Conservation (phyloP, 139 green algal genomes). For the Ostreobium quekettii region DNA sequence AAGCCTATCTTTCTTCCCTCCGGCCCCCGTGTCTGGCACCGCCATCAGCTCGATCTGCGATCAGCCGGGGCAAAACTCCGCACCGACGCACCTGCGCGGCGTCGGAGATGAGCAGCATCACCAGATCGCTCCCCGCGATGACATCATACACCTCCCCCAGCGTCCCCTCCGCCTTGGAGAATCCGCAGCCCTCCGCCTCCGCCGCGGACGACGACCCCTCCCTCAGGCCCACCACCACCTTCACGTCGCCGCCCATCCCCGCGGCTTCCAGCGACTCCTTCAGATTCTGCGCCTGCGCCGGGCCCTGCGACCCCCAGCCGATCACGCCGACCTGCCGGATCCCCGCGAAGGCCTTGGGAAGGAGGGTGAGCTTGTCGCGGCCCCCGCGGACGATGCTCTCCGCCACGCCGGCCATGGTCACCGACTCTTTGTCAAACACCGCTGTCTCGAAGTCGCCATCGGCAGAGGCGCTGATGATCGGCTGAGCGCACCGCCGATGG, state of each 20-base stretch:
- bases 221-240: constrained; percentile 87
- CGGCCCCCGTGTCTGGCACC: too few relatives aligned
- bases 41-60: too few relatives aligned
- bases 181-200: constrained; percentile 81
- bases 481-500: too few relatives aligned
- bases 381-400: constrained; percentile 93
- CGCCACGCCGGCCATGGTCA: constrained; percentile 64
- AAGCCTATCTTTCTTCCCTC: too few relatives aligned
- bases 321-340: constrained; percentile 88
- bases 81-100: constrained; percentile 80
- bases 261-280: constrained; percentile 75
- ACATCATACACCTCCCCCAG: constrained; percentile 94
- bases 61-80: too few relatives aligned
- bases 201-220: constrained; percentile 60
- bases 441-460: constrained; percentile 77
- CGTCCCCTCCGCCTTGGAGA: constrained; percentile 82
- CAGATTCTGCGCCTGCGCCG: constrained; percentile 95
- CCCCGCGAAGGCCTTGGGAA: constrained; percentile 79
- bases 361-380: constrained; percentile 79
- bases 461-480: too few relatives aligned
- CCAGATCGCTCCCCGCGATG: constrained; percentile 77
- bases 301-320: constrained; percentile 94
- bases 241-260: constrained; percentile 68
- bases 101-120: constrained; percentile 97
- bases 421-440: constrained; percentile 72